Conservation (phyloP, 1,139 yeast genomes). For the Geotrichum bryndzae region DNA sequence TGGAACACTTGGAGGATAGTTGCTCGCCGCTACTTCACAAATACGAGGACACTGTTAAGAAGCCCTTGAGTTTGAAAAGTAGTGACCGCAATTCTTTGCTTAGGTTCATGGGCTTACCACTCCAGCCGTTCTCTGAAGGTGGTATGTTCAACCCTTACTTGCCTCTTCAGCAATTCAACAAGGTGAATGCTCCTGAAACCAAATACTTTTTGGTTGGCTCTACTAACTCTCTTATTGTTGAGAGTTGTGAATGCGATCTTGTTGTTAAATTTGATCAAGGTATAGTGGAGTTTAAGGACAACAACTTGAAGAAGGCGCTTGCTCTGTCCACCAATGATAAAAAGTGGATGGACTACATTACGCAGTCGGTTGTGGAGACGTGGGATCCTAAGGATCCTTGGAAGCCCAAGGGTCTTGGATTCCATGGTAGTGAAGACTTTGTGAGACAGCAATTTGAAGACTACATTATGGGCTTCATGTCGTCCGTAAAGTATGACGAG, state of each 20-base stretch:
- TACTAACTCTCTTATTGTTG: conserved; percentile 72
- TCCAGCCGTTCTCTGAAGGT: conserved; percentile 78
- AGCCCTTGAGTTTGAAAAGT: conserved; percentile 68
- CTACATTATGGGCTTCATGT: conserved; percentile 67
- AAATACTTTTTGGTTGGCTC: conserved; percentile 76
- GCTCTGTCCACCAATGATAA: conserved; percentile 61
- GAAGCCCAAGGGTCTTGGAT: conserved; percentile 44
- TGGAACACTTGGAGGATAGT: conserved; percentile 65
- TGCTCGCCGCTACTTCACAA: conserved; percentile 72
- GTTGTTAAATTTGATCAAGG: conserved; percentile 44
- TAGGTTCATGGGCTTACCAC: conserved; percentile 79
- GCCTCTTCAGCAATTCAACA: conserved; percentile 84
- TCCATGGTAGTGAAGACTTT: conserved; percentile 81
- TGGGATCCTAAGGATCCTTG: conserved; percentile 43
- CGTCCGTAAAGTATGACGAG: conserved; percentile 64
- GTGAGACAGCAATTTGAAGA: conserved; percentile 86
- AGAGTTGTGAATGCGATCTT: conserved; percentile 51
- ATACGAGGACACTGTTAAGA: conserved; percentile 46
- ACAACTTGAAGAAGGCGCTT: conserved; percentile 41
- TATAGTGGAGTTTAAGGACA: conserved; percentile 44
- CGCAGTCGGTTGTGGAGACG: conserved; percentile 36
- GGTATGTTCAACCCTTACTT: conserved; percentile 89
- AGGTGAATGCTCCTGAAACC: conserved; percentile 53
- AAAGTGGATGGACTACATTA: conserved; percentile 56
- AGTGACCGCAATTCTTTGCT: conserved; percentile 73